Base-by-base conservation (phyloP, 139 green algal species). In the Chlamydomonas urium region DNA sequence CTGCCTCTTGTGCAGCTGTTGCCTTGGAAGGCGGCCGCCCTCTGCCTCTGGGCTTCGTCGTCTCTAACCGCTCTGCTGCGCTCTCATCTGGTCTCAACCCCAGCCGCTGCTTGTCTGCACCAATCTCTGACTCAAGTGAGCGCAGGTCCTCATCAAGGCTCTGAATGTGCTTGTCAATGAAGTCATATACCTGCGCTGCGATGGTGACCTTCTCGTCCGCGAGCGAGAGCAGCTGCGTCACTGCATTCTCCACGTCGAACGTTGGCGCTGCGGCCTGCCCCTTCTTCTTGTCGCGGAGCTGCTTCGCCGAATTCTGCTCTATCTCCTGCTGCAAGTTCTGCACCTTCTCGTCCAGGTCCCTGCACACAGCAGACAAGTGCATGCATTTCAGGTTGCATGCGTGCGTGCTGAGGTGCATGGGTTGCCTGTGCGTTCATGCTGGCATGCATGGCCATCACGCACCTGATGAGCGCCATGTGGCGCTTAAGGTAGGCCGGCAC, bases 81-180 rank as follows among this genome's bases (percentile, higher is more conserved):
- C 84, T 81, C 62, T 87, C 74, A 2, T 71, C 79, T 0, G 76
- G 77, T 24, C 79, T 68, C 42, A 93, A 35, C 3, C 85, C 88
- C 34, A 86, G 76, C 29, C 74, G 38, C 33, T 71, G 26, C 34
- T 83, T 82, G 37, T 94, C 86, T 19, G 77, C 73, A 2, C 75
- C 71, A 2, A 95, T 81, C 62, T 94, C 86, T 8, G 59, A 47
- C 32, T 88, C 83, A 65, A 96, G 90, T 0, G 60, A 48, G 24
- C 74, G 73, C 35, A 93, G 75, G 53, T 90, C 86, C 62, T 83
- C 85, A 65, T 93, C 88, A 24, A 78, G 38, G 36, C 26, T 24
- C 72, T 85, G 78, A 63, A 95, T 96, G 59, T 92, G 85, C 35
- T 82, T 78, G 73, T 96, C 90, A 4, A 96, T 85, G 63, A 87